Evolutionary conservation across 192 early-diverging fungal genomes (phyloP), one percentile per base, ranked within the genome.

Genomic region (Gamsiella multidivaricata): DNA sequence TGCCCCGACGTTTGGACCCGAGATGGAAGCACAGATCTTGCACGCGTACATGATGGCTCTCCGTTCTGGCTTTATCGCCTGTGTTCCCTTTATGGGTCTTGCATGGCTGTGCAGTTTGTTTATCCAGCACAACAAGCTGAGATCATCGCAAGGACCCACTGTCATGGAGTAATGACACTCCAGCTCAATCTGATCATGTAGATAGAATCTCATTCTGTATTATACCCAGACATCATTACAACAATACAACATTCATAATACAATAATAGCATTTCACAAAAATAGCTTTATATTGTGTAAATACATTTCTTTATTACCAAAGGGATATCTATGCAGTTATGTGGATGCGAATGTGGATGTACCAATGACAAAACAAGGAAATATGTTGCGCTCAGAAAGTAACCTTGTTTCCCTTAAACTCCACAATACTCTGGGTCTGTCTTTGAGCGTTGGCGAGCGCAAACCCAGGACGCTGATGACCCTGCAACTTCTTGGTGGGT

Each of bases 341-440:
- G 17, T 5, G 22, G 7, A 20, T n/a, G 46, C 15, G 20, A 49
- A 49, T 22, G 22, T 7, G 2, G 11, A 49, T 22, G 22, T 20
- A 23, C 11, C n/a, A 49, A 49, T 17, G n/a, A 49, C 17, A 20
- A n/a, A 7, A n/a, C 17, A 49, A 17, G 46, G 15, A 31, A 26
- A 53, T 28, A 53, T 31, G 18, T 12, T 31, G 29, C 23, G 15
- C 17, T 50, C 81, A 87, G 83, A 92, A 92, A 2, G 86, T 88
- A 56, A 89, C 87, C 73, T 92, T 92, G 67, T 78, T 82, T 36
- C 90, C 90, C 54, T 90, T 86, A 65, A 89, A 92, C 70, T 85
- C 82, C 53, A 86, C 84, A 34, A 88, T 83, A 43, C 70, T 69
- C 18, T 71, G 64, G 1, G 80, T 61, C 31, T 80, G 79, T 62